A percentile compares a stretch with the other conserved stretches of the same genome.
Evolutionary conservation across 2,329 filamentous ascomycete genomes (phyloP).

Genomic region (Dendrostoma leiphaemia): DNA sequence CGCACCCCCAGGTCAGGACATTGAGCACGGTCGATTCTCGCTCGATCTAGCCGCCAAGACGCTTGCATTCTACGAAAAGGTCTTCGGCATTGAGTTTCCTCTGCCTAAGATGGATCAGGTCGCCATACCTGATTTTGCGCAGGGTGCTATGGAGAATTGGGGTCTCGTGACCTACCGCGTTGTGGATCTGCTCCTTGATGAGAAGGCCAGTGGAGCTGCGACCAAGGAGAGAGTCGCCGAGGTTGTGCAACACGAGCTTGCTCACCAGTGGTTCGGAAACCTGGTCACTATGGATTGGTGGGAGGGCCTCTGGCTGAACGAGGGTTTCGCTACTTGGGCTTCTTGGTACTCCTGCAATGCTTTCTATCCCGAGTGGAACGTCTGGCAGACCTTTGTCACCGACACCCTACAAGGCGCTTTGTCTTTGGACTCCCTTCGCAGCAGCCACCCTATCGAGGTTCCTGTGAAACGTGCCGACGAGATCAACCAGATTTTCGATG

Average conservation of each 20-base stretch:
- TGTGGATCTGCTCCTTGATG: conserved; percentile 85
- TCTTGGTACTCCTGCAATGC: conserved; percentile 83
- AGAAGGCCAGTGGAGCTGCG: conserved; percentile 84
- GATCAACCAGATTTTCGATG: conserved; percentile 97
- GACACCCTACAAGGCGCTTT: conserved; percentile 89
- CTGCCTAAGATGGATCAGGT: conserved; percentile 96
- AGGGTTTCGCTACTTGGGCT: conserved; percentile 88
- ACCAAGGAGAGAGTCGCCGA: conserved; percentile 93
- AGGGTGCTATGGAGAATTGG: conserved; percentile 99
- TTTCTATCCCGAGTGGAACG: conserved; percentile 98
- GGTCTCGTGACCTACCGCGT: conserved; percentile 93
- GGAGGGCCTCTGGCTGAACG: conserved; percentile 89
- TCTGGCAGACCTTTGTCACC: conserved; percentile 93
- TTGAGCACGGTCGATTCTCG: conserved; percentile 88
- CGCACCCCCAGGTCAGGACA: conserved; percentile 83
- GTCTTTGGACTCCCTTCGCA: conserved; percentile 83
- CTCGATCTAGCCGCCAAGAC: conserved; percentile 86
- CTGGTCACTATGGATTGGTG: conserved; percentile 93
- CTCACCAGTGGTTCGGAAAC: conserved; percentile 92
- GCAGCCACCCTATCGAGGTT: conserved; percentile 95
- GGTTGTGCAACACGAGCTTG: conserved; percentile 93
- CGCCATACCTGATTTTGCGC: conserved; percentile 92
- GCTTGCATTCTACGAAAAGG: conserved; percentile 91
- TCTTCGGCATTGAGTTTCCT: conserved; percentile 83
- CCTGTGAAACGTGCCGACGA: conserved; percentile 93